Conservation (phyloP, 306 rosid species). For the Leucaena leucocephala region DNA sequence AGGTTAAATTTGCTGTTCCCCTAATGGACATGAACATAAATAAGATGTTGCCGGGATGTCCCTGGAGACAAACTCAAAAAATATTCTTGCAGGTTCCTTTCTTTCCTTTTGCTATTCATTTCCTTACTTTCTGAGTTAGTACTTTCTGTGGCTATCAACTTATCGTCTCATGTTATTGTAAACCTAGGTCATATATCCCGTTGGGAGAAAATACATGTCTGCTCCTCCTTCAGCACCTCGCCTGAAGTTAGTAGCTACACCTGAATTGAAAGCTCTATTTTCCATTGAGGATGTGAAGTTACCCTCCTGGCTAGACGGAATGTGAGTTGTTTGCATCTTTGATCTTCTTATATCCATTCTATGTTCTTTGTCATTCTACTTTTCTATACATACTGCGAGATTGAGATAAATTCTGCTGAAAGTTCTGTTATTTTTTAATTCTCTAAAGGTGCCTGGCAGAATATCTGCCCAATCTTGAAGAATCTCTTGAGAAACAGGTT, state of each 20-base stretch:
- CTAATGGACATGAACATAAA: conserved; percentile 82
- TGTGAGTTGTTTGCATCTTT: conserved; percentile 59
- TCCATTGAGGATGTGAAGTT: conserved; percentile 87
- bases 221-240: conserved; percentile 80
- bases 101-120: conserved; percentile 16
- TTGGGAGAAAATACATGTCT: conserved; percentile 70
- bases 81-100: conserved; percentile 82
- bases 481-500: conserved; percentile 90
- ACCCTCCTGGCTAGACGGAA: conserved; percentile 87
- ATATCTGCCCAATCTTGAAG: conserved; percentile 90
- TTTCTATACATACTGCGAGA: neutral
- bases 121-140: neutral
- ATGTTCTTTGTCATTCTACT: neutral
- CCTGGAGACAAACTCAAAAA: conserved; percentile 83
- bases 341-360: neutral
- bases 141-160: conserved; percentile 30
- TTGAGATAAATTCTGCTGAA: conserved; percentile 12
- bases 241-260: conserved; percentile 57
- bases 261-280: conserved; percentile 68
- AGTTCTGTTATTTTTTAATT: conserved; percentile 36
- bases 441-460: conserved; percentile 91
- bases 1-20: conserved; percentile 94
- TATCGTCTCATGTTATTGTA: conserved; percentile 33
- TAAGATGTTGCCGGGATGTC: conserved; percentile 81
- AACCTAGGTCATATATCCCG: conserved; percentile 80